These are phyloP conservation scores for Pichia eremophila DNA, from an alignment of 805 yeast species.

Conservation along the genomic window DNA sequence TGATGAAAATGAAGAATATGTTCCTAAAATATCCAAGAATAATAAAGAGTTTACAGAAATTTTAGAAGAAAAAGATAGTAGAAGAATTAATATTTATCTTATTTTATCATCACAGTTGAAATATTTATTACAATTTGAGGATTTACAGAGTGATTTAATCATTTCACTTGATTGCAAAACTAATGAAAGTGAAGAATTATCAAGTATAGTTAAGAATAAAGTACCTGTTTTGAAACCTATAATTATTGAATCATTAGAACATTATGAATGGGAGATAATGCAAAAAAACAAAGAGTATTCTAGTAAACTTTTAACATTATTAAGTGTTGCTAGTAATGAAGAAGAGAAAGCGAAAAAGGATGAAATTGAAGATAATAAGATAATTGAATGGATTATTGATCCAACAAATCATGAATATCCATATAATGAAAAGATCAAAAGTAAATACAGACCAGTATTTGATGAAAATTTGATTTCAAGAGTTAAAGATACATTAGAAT, in stretches of 20 bases:
- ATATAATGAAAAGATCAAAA: slow-evolving; percentile 10
- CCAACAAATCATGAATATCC: slow-evolving; percentile 14
- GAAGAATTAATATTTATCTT: slow-evolving; percentile 29
- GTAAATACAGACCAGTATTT: slow-evolving; percentile 6
- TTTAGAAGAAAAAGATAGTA: slow-evolving; percentile 12
- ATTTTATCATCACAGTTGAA: slow-evolving; percentile 38
- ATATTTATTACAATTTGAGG: slow-evolving; percentile 25
- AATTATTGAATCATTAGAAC: slow-evolving; percentile 37
- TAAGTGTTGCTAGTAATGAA: slow-evolving; percentile 14
- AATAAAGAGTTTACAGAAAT: slow-evolving; percentile 16
- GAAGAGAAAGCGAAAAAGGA: not conserved
- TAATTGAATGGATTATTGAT: slow-evolving; percentile 24
- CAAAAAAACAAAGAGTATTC: slow-evolving; percentile 3
- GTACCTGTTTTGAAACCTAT: slow-evolving; percentile 40
- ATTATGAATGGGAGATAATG: slow-evolving; percentile 22
- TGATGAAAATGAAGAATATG: slow-evolving; percentile 23
- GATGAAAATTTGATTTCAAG: slow-evolving; percentile 4
- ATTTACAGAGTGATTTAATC: slow-evolving; percentile 32
- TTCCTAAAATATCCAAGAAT: slow-evolving; percentile 24
- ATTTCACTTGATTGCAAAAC: slow-evolving; percentile 39
- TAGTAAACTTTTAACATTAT: slow-evolving; percentile 12
- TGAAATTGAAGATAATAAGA: slow-evolving; percentile 6
- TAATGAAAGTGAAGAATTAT: slow-evolving; percentile 8
- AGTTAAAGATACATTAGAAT: not conserved
- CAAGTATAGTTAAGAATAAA: slow-evolving; percentile 7